A percentile compares a stretch with the other conserved stretches of the same genome.
Conservation (phyloP, 176 grass and related monocot genomes). For the Aegilops tauschii region DNA sequence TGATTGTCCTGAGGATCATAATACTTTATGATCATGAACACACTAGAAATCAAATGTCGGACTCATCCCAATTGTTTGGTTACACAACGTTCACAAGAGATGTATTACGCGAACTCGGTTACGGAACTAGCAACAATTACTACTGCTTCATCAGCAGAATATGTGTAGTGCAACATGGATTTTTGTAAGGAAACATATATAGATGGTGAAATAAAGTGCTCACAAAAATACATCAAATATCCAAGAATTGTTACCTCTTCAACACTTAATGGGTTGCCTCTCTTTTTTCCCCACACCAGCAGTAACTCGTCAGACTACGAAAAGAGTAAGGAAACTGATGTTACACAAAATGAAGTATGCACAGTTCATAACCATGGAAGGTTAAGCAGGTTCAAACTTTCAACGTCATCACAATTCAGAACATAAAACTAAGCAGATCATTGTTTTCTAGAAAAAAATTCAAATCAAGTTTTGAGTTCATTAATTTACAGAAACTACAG, state of each 20-base stretch:
- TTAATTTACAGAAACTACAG: neutral
- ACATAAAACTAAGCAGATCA: neutral
- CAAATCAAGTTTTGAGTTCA: neutral
- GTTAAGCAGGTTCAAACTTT: slow-evolving; percentile 9
- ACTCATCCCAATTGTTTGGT: neutral
- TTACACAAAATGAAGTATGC: slow-evolving; percentile 30
- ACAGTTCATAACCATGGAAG: slow-evolving; percentile 10
- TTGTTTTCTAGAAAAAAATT: neutral
- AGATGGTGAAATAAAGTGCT: slow-evolving; percentile 16
- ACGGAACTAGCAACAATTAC: slow-evolving; percentile 20
- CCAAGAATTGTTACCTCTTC: slow-evolving; percentile 61
- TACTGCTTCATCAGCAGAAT: neutral
- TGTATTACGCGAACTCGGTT: slow-evolving; percentile 8
- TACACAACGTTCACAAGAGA: neutral
- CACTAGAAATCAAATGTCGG: slow-evolving; percentile 7
- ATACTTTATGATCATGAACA: slow-evolving; percentile 9
- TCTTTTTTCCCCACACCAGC: slow-evolving; percentile 94
- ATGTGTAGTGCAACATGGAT: neutral
- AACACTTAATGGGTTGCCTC: slow-evolving; percentile 55
- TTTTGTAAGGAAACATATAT: slow-evolving; percentile 8
- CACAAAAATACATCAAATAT: slow-evolving; percentile 11
- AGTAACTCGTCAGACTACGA: slow-evolving; percentile 77
- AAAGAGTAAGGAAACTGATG: slow-evolving; percentile 31
- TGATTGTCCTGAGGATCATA: neutral
- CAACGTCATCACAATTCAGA: slow-evolving; percentile 2